Percentiles rank a stretch among this genome's conserved stretches.
Conservation (phyloP, 192 early-diverging fungal species). For the Pilaira anomala region DNA sequence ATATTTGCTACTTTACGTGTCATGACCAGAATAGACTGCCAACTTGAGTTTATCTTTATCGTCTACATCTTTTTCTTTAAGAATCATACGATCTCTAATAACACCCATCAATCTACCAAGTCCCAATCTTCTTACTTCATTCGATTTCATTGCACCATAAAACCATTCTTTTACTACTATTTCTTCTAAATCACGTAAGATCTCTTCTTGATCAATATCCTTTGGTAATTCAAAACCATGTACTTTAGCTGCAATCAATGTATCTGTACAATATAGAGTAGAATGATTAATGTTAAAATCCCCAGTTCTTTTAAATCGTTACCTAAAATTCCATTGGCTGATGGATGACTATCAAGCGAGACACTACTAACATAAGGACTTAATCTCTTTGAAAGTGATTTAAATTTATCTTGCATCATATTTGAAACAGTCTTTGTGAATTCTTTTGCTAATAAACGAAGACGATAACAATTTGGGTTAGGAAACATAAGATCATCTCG, state of each 20-base stretch:
- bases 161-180: slow-evolving; percentile 39
- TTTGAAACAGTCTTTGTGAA: slow-evolving; percentile 21
- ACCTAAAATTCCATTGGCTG: slow-evolving; percentile 40
- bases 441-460: slow-evolving; percentile 28
- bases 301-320: neutral
- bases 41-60: slow-evolving; percentile 31
- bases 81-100: slow-evolving; percentile 35
- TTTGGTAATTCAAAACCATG: slow-evolving; percentile 32
- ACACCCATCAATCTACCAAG: slow-evolving; percentile 35
- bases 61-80: slow-evolving; percentile 26
- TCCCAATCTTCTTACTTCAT: slow-evolving; percentile 34
- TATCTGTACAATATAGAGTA: slow-evolving; percentile 14
- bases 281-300: too few relatives aligned
- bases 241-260: slow-evolving; percentile 31
- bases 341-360: slow-evolving; percentile 34
- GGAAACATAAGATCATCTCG: slow-evolving; percentile 35
- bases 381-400: slow-evolving; percentile 16
- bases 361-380: slow-evolving; percentile 33
- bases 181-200: slow-evolving; percentile 26
- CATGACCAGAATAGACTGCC: slow-evolving; percentile 42
- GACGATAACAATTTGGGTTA: slow-evolving; percentile 32
- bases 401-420: slow-evolving; percentile 24
- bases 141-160: slow-evolving; percentile 20
- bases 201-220: slow-evolving; percentile 26
- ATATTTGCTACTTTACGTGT: slow-evolving; percentile 27